Evolutionary conservation across 1,284 basidiomycete species (phyloP), one percentile per base, ranked within the genome.

Genomic region (Cutaneotrichosporon sp.): DNA sequence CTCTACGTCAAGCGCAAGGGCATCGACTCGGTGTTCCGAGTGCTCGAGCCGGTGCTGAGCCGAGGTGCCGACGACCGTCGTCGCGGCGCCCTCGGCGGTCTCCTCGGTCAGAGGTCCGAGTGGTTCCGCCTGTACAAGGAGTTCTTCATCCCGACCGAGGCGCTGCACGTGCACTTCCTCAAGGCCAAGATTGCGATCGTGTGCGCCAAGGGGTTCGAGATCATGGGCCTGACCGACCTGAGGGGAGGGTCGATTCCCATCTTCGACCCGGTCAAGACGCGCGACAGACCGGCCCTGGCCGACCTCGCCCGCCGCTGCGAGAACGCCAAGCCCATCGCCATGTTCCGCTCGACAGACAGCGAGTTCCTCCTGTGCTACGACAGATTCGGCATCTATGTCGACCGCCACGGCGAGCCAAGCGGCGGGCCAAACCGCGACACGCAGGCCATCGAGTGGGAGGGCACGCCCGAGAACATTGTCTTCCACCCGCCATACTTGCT

Each of bases 1-100:
- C 88, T 97, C 58, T 97, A 94, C 79, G 95, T 95, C 88, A 95
- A 94, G 84, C 91, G 90, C 81, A 94, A 90, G 81, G 91, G 92
- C 20, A 81, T 89, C 61, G 92, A 97, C 69, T 93, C 91, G 60
- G 88, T 95, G 46, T 97, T 99, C 83, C 88, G 91, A 59, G 92
- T 94, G 1, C 83, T 98, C 16, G 95, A 98, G 73, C 95, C 95
- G 1, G 89, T 97, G 9, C 83, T 89, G 7, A 91, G 88, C 69
- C 89, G 89, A 71, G 91, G 91, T 65, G 90, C 93, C 72, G 46
- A 90, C 85, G 63, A 85, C 84, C 61, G 56, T n/a, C 61, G 80
- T 72, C 67, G 78, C 27, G 61, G 77, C 36, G 87, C 86, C 0
- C 83, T 90, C 61, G 87, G 90, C 58, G 85, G 89, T 51, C 84